Percentiles rank a stretch among this genome's conserved stretches.
These are phyloP conservation scores for Beauveria sp. DNA, from an alignment of 2,329 filamentous ascomycete genomes.

Conservation along the genomic window DNA sequence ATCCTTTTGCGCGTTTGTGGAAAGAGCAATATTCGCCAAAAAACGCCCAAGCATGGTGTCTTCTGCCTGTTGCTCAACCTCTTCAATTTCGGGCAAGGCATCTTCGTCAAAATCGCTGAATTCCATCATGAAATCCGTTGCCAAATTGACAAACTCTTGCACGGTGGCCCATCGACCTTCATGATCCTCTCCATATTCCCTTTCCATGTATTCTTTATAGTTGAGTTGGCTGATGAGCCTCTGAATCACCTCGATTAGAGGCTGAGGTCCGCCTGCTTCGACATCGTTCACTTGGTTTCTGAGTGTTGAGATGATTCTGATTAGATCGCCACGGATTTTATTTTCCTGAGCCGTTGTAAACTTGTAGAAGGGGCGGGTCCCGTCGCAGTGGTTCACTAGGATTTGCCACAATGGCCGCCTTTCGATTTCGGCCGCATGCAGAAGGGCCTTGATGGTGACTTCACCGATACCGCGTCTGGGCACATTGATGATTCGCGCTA, in stretches of 20 bases:
- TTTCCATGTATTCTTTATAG: slow-evolving; percentile 67
- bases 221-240: slow-evolving; percentile 56
- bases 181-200: slow-evolving; percentile 63
- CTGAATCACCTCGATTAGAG: slow-evolving; percentile 42
- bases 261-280: slow-evolving; percentile 20
- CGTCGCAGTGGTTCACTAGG: slow-evolving; percentile 49
- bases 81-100: slow-evolving; percentile 59
- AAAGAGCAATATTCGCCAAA: slow-evolving; percentile 83
- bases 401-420: slow-evolving; percentile 68
- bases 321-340: slow-evolving; percentile 43
- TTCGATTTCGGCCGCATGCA: slow-evolving; percentile 67
- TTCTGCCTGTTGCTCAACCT: slow-evolving; percentile 55
- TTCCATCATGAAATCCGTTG: slow-evolving; percentile 57
- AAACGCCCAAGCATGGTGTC: slow-evolving; percentile 63
- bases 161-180: slow-evolving; percentile 83
- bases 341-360: slow-evolving; percentile 45
- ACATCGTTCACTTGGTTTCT: slow-evolving; percentile 23
- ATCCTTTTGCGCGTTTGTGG: slow-evolving; percentile 65
- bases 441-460: slow-evolving; percentile 61
- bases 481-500: slow-evolving; percentile 76
- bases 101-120: slow-evolving; percentile 42
- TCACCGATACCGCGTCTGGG: slow-evolving; percentile 78
- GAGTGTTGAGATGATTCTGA: slow-evolving; percentile 33
- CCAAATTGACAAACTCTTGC: slow-evolving; percentile 76
- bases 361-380: slow-evolving; percentile 38